Evolutionary conservation across 441 rosid genomes (phyloP), one percentile per base, ranked within the genome.

Genomic region (Mallotus repandus): DNA sequence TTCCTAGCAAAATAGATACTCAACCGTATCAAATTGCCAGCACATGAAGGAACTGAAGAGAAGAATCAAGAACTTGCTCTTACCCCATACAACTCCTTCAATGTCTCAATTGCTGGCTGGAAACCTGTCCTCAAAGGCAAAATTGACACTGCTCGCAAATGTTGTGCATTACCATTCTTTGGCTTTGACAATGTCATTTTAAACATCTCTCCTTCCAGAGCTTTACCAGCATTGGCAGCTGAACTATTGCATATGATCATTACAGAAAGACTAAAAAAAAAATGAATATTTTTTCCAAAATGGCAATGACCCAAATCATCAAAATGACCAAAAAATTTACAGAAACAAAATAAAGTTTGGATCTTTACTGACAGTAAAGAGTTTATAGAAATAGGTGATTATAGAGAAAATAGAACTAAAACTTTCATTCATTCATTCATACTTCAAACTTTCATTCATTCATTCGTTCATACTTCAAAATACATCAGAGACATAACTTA

Each of bases 191-290:
- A 65, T 2, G 87, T 89, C 93, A 91, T 82, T 65, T 76, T 83
- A 35, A 89, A 77, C 91, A 94, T 78, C 78, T 91, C 96, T 60
- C 98, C 97, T 78, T 82, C 89, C 68, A 90, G 76, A 29, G 83
- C 78, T 64, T 82, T 78, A 71, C 81, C 74, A 45, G 89, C 92
- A 81, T 87, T 82, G 15, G 75, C 80, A 14, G 86, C 98, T 91
- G 79, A 79, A 80, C 5, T 80, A 59, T 4, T 56, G 72, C 59
- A 68, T 29, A 56, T 45, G 38, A 69, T 48, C 63, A 61, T 50
- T 69, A 15, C 16, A 77, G 18, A 18, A 66, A 74, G 48, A 63
- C 41, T 50, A 45, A 71, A 46, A 60, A 68, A 35, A 5, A 5
- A 35, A 3, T 35, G n/a, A n/a, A n/a, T n/a, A n/a, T n/a, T n/a